Evolutionary conservation across 192 early-diverging fungal species (phyloP).

Genomic region (Podila epigama): DNA sequence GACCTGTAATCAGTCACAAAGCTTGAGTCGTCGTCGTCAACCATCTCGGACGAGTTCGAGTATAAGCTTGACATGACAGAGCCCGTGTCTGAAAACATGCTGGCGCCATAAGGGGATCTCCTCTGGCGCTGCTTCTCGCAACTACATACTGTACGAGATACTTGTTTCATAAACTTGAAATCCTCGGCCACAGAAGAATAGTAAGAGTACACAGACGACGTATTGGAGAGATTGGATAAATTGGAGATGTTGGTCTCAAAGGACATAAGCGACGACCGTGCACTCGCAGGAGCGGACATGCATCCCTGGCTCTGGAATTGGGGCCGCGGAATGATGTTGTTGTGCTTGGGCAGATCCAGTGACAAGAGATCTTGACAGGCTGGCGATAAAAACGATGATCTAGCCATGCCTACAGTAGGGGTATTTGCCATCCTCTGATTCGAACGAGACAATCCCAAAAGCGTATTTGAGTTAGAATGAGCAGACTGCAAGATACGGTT

Average conservation of each 20-base stretch:
- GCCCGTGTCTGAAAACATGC: too few relatives aligned
- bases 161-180: not conserved
- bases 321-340: not conserved
- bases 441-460: too few relatives aligned
- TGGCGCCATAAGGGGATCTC: too few relatives aligned
- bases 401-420: not conserved
- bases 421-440: too few relatives aligned
- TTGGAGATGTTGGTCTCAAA: not conserved
- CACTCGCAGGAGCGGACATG: not conserved
- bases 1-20: too few relatives aligned
- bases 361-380: not conserved
- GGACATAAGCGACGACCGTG: not conserved
- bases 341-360: not conserved
- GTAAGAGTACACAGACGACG: not conserved
- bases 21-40: too few relatives aligned
- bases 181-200: not conserved
- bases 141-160: too few relatives aligned
- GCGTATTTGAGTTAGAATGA: too few relatives aligned
- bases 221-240: not conserved
- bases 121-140: too few relatives aligned
- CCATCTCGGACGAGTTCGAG: too few relatives aligned
- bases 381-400: not conserved
- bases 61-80: too few relatives aligned
- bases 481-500: not conserved
- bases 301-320: not conserved